Base-by-base conservation (phyloP, 768 basidiomycete species). In the Boletus rubescentipes region DNA sequence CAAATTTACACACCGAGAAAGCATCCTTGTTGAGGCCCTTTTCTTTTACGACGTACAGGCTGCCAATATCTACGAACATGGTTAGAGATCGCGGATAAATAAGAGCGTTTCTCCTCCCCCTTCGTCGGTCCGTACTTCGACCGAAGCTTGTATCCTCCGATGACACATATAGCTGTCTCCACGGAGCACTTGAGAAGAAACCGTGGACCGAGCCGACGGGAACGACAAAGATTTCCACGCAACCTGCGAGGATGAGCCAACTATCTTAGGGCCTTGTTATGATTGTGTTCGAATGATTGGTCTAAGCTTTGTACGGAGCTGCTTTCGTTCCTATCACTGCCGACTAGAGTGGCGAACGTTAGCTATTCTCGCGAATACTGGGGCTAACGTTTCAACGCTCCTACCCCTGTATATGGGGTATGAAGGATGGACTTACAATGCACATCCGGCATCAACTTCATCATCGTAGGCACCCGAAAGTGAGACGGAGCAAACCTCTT, bases 401-500 rank as follows among this genome's bases (percentile, higher is more conserved):
- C 89, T 55, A 87, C 85, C 9, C 90, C 89, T 0, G 89, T 92
- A 57, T 86, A 92, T 44, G 50, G 18, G 15, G 14, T 23, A 31
- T 9, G 41, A 37, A 9, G 4, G 44, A 21, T 26, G 9, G 30
- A 82, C 89, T 71, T 63, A 91, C 90, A 92, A 93, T 11, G 79
- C 87, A 57, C 91, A 86, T 50, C 91, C 91, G 16, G 84, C 67
- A 57, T 93, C 91, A 16, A 93, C 80, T 59, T 93, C 91, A 50
- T 93, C 91, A 31, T 89, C 87, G 53, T 93, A 93, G 2, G 91
- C 93, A 10, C 94, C 94, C 37, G 90, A 93, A 4, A 96, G 79
- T 2, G 89, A 93, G 14, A 97, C 80, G 39, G 90, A 93, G 60
- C 87, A 90, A 3, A 91, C 89, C 2, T 94, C 93, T 5, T 85